Evolutionary conservation across 331 rosid species (phyloP).

Genomic region (Stylosanthes scabra): DNA sequence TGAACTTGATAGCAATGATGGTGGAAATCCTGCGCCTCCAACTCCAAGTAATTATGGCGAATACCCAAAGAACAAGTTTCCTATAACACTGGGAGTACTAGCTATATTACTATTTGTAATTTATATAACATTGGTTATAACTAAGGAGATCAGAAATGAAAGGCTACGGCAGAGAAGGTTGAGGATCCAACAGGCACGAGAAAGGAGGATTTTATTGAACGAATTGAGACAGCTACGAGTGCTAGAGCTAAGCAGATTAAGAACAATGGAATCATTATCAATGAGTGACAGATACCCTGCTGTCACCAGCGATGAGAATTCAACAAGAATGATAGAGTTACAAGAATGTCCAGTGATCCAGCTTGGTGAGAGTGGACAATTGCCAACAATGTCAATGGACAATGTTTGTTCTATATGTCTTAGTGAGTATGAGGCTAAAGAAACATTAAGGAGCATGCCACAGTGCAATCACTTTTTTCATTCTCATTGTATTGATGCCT

Average conservation of each 20-base stretch:
- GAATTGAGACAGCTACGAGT: no score
- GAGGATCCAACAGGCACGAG: background rate
- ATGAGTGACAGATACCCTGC: background rate
- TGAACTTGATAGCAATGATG: background rate
- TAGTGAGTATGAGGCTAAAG: constrained; percentile 45
- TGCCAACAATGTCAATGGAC: constrained; percentile 47
- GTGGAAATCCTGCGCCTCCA: background rate
- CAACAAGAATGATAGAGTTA: constrained; percentile 36
- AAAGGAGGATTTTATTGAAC: background rate
- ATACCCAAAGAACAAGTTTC: no score
- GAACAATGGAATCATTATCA: background rate
- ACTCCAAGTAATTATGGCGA: background rate
- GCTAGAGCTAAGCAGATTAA: no score
- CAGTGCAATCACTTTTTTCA: constrained; percentile 55
- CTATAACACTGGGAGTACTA: background rate
- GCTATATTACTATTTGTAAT: background rate
- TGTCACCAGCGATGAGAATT: constrained; percentile 1
- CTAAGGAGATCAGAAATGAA: no score
- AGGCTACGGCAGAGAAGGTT: no score
- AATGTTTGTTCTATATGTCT: constrained; percentile 48
- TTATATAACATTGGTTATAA: no score
- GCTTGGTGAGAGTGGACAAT: constrained; percentile 48
- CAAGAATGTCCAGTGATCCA: constrained; percentile 47
- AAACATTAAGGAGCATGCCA: constrained; percentile 45
- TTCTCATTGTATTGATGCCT: constrained; percentile 46